Evolutionary conservation across 805 yeast genomes (phyloP).

Genomic region (Metschnikowia arizonensis): DNA sequence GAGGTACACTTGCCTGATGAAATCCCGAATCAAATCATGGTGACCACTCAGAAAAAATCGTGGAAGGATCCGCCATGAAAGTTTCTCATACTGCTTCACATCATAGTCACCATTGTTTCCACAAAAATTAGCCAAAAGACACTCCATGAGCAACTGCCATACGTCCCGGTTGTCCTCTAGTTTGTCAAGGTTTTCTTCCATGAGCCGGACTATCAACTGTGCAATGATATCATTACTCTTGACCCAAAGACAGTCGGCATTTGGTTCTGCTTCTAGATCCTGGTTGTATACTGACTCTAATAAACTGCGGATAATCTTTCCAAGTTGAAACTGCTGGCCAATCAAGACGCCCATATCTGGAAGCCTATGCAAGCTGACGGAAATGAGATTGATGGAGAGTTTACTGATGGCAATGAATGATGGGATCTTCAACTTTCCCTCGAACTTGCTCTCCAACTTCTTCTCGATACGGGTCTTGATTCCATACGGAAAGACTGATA

Average conservation of each 20-base stretch:
- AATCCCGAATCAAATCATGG: slow-evolving; percentile 32
- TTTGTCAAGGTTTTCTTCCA: slow-evolving; percentile 13
- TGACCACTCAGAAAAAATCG: slow-evolving; percentile 23
- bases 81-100: slow-evolving; percentile 38
- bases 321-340: slow-evolving; percentile 41
- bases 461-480: slow-evolving; percentile 53
- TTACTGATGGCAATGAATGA: slow-evolving; percentile 60
- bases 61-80: slow-evolving; percentile 42
- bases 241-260: slow-evolving; percentile 47
- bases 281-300: slow-evolving; percentile 49
- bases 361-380: slow-evolving; percentile 28
- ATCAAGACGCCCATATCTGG: slow-evolving; percentile 34
- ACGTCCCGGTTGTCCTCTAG: slow-evolving; percentile 18
- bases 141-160: slow-evolving; percentile 42
- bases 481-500: slow-evolving; percentile 57
- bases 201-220: slow-evolving; percentile 29
- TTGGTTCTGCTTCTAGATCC: slow-evolving; percentile 29
- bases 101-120: slow-evolving; percentile 43
- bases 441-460: slow-evolving; percentile 42
- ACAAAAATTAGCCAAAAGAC: slow-evolving; percentile 40
- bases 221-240: slow-evolving; percentile 43
- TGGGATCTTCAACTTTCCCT: slow-evolving; percentile 46
- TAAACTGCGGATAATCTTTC: slow-evolving; percentile 41
- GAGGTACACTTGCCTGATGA: slow-evolving; percentile 50
- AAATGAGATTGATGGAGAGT: slow-evolving; percentile 41